phyloP scores from a whole-genome alignment of 1,284 basidiomycete genomes.

The Cerioporus squamosus region DNA sequence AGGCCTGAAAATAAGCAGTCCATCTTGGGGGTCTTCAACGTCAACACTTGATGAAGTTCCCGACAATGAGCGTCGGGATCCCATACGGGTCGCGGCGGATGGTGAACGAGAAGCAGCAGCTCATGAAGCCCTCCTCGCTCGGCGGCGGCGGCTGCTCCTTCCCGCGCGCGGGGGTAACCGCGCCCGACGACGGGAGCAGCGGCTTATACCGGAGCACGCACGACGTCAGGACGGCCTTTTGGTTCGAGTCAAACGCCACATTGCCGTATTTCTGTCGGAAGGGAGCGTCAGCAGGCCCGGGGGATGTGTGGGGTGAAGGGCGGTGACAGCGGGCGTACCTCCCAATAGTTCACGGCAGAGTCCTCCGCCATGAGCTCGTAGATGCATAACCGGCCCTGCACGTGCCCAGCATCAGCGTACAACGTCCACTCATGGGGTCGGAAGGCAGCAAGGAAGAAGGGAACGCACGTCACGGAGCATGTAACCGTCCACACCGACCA shows the following conservation, averaged over 20 bases:
- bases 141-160: constrained; percentile 36
- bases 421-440: too few relatives aligned
- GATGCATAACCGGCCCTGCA: constrained; percentile 87
- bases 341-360: constrained; percentile 97
- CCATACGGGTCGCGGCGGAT: constrained; percentile 91
- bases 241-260: constrained; percentile 87
- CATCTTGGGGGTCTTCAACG: neutral
- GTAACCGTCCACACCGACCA: constrained; percentile 83
- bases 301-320: neutral
- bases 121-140: constrained; percentile 76
- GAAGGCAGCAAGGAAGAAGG: constrained; percentile 28
- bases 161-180: constrained; percentile 29
- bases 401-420: neutral
- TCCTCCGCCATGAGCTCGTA: constrained; percentile 98
- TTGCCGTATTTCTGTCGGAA: constrained; percentile 83
- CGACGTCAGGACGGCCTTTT: constrained; percentile 92
- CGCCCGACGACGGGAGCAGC: constrained; percentile 39
- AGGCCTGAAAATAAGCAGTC: too few relatives aligned
- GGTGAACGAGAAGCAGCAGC: constrained; percentile 96
- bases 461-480: constrained; percentile 76
- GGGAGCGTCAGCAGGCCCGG: neutral
- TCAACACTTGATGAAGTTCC: constrained; percentile 77
- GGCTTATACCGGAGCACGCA: constrained; percentile 89
- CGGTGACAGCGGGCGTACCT: constrained; percentile 54
- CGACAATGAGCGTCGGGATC: constrained; percentile 92